phyloP scores from a whole-genome alignment of 2,329 filamentous ascomycete species.

The Verticillium zaregamsianum region DNA sequence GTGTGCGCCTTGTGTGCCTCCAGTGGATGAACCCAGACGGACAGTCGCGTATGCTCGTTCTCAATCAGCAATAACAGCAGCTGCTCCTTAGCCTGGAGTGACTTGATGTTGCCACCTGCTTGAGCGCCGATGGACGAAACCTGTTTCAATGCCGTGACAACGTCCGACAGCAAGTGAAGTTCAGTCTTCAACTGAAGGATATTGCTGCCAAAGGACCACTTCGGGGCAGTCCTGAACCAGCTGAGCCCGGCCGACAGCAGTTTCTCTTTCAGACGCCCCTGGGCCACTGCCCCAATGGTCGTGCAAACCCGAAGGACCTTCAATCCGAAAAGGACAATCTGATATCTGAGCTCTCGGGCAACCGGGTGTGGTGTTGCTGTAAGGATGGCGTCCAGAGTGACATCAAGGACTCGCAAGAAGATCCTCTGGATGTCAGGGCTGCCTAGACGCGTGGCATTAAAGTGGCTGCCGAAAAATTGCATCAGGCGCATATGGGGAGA shows the following conservation, averaged over 20 bases:
- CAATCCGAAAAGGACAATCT: slow-evolving; percentile 78
- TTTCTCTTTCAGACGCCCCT: slow-evolving; percentile 84
- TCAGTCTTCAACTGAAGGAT: slow-evolving; percentile 91
- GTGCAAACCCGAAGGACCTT: slow-evolving; percentile 71
- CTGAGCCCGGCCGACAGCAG: slow-evolving; percentile 79
- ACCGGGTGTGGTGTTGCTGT: slow-evolving; percentile 75
- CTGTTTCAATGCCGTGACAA: slow-evolving; percentile 61
- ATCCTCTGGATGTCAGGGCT: slow-evolving; percentile 76
- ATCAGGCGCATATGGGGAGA: slow-evolving; percentile 81
- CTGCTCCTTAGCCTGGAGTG: slow-evolving; percentile 74
- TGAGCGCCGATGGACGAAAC: slow-evolving; percentile 57
- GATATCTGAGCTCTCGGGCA: slow-evolving; percentile 86
- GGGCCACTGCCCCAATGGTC: slow-evolving; percentile 56
- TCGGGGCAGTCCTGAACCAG: slow-evolving; percentile 82
- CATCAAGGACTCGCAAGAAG: slow-evolving; percentile 75
- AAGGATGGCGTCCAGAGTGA: slow-evolving; percentile 72
- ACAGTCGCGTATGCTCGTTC: slow-evolving; percentile 77
- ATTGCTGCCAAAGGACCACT: slow-evolving; percentile 96
- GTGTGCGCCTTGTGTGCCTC: slow-evolving; percentile 32
- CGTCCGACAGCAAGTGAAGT: slow-evolving; percentile 73
- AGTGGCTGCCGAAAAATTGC: slow-evolving; percentile 91
- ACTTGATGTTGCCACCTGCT: slow-evolving; percentile 52
- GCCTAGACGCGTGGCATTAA: slow-evolving; percentile 84
- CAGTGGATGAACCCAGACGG: slow-evolving; percentile 86
- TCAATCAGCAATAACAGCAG: slow-evolving; percentile 77